These are phyloP conservation scores for Cytidiella melzeri DNA, from an alignment of 768 basidiomycete genomes.

Conservation along the genomic window DNA sequence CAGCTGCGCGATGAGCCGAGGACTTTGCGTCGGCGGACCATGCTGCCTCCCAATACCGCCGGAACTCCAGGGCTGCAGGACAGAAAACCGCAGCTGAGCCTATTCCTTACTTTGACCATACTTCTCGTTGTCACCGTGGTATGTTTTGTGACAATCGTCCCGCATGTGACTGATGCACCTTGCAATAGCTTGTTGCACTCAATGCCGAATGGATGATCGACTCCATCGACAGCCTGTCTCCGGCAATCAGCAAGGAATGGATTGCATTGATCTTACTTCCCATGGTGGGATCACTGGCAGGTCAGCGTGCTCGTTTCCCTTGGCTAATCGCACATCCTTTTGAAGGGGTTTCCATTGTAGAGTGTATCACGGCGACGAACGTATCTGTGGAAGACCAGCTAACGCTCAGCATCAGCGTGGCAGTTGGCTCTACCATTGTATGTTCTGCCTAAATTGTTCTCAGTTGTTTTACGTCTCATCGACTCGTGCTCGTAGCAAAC, in stretches of 20 bases:
- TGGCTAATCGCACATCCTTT: not conserved
- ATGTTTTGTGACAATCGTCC: slow-evolving; percentile 9
- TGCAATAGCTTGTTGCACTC: slow-evolving; percentile 40
- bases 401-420: slow-evolving; percentile 80
- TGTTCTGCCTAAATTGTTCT: slow-evolving; percentile 22
- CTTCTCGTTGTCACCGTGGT: slow-evolving; percentile 36
- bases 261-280: slow-evolving; percentile 86
- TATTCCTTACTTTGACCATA: slow-evolving; percentile 28
- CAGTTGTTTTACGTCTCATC: not conserved
- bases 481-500: slow-evolving; percentile 51
- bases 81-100: slow-evolving; percentile 31
- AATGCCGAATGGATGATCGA: slow-evolving; percentile 66
- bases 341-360: slow-evolving; percentile 25
- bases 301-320: slow-evolving; percentile 26
- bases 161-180: not conserved
- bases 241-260: slow-evolving; percentile 65
- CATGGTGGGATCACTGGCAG: slow-evolving; percentile 86
- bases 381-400: slow-evolving; percentile 89
- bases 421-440: slow-evolving; percentile 82
- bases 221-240: slow-evolving; percentile 73
- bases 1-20: slow-evolving; percentile 1
- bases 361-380: slow-evolving; percentile 88
- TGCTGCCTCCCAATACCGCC: slow-evolving; percentile 4
- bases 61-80: slow-evolving; percentile 24
- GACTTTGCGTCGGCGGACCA: slow-evolving; percentile 6